These are phyloP conservation scores for Populus tremula DNA, from an alignment of 345 rosid genomes.

Conservation along the genomic window DNA sequence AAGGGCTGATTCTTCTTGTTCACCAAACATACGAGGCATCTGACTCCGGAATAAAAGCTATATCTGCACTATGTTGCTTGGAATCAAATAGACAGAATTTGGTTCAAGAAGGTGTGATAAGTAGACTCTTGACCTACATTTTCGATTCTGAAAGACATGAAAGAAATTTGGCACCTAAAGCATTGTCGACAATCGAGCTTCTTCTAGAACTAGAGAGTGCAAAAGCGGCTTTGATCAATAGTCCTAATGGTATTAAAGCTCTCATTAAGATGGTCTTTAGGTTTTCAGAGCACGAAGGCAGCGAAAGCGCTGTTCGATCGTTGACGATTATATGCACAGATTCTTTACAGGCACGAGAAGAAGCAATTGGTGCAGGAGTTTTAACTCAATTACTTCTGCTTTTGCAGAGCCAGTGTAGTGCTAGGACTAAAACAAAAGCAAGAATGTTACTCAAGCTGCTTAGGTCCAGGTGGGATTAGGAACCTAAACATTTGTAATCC, in stretches of 20 bases:
- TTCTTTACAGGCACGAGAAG: constrained; percentile 47
- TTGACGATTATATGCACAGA: constrained; percentile 41
- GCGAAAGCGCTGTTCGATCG: constrained; percentile 48
- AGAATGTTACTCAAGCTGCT: constrained; percentile 50
- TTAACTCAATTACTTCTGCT: constrained; percentile 50
- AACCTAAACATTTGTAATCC: constrained; percentile 16
- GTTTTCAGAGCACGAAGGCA: constrained; percentile 58
- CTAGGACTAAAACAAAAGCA: constrained; percentile 51
- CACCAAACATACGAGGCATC: constrained; percentile 24
- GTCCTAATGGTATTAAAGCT: constrained; percentile 34
- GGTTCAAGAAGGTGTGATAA: constrained; percentile 30
- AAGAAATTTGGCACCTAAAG: constrained; percentile 27
- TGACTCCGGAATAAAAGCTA: constrained; percentile 36
- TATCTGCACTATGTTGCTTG: constrained; percentile 40
- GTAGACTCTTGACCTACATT: constrained; percentile 37
- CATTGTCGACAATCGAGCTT: constrained; percentile 41
- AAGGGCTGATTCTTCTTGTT: constrained; percentile 24
- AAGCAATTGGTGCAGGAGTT: constrained; percentile 43
- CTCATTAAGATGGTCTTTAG: constrained; percentile 57
- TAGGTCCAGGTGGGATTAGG: constrained; percentile 39
- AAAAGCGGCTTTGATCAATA: constrained; percentile 32
- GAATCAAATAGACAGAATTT: constrained; percentile 39
- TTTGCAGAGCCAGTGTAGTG: constrained; percentile 56
- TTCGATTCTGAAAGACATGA: constrained; percentile 27
- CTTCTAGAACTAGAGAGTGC: constrained; percentile 32